Evolutionary conservation across 1,284 basidiomycete species (phyloP).

Genomic region (Mycena sp.): DNA sequence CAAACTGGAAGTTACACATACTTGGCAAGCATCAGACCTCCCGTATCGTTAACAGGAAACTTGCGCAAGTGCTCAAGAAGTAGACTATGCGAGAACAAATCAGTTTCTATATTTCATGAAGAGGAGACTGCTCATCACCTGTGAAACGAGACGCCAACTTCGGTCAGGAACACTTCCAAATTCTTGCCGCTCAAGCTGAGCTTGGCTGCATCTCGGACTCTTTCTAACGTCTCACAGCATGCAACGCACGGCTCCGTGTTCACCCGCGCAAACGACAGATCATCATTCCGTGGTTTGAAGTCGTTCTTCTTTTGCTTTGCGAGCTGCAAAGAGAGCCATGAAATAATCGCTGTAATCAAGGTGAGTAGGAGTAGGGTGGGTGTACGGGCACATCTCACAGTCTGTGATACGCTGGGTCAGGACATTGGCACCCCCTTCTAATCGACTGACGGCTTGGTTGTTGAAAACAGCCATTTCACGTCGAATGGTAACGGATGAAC

Average conservation of each 20-base stretch:
- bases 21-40: slow-evolving; percentile 98
- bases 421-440: slow-evolving; percentile 89
- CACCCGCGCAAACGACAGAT: slow-evolving; percentile 91
- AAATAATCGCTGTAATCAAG: slow-evolving; percentile 62
- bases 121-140: slow-evolving; percentile 56
- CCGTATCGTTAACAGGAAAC: slow-evolving; percentile 96
- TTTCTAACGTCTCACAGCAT: slow-evolving; percentile 88
- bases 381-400: slow-evolving; percentile 59
- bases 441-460: slow-evolving; percentile 86
- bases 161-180: slow-evolving; percentile 89
- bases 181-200: slow-evolving; percentile 91
- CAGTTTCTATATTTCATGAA: neutral
- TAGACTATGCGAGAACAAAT: slow-evolving; percentile 62
- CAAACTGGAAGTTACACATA: slow-evolving; percentile 48
- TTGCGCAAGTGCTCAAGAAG: slow-evolving; percentile 96
- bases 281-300: slow-evolving; percentile 97
- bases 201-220: slow-evolving; percentile 78
- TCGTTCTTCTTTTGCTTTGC: slow-evolving; percentile 96
- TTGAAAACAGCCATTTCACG: slow-evolving; percentile 96
- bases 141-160: slow-evolving; percentile 96
- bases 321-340: slow-evolving; percentile 79
- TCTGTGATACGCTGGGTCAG: slow-evolving; percentile 89
- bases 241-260: slow-evolving; percentile 96
- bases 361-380: neutral
- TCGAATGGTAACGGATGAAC: slow-evolving; percentile 86